These are phyloP conservation scores for Astragalus membranaceus DNA, from an alignment of 306 rosid genomes.

Conservation along the genomic window DNA sequence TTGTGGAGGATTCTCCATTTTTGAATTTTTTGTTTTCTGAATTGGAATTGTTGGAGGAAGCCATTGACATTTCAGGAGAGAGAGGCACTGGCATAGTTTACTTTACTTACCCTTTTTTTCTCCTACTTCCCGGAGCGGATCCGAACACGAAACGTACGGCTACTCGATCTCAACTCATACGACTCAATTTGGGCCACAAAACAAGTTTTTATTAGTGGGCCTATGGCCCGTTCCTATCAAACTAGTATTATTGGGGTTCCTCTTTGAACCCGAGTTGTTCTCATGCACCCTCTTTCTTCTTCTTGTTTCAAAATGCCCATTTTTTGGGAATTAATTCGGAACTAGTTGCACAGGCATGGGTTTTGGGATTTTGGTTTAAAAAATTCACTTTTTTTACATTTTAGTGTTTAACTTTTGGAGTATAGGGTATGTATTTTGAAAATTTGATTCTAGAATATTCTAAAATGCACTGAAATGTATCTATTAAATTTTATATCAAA, in stretches of 20 bases:
- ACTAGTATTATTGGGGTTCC: not conserved
- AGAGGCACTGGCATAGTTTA: not conserved
- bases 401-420: no score
- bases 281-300: no score
- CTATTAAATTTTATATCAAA: no score
- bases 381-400: no score
- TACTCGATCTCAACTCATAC: not conserved
- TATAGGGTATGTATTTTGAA: no score
- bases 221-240: not conserved
- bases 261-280: no score
- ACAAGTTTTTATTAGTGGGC: not conserved
- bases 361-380: no score
- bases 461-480: no score
- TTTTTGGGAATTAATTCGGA: no score
- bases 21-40: constrained; percentile 35
- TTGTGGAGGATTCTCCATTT: constrained; percentile 23
- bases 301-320: no score
- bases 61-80: constrained; percentile 36
- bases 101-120: not conserved
- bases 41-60: constrained; percentile 45
- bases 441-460: no score
- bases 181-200: not conserved
- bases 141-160: not conserved
- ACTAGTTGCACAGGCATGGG: no score
- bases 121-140: not conserved